phyloP scores from a whole-genome alignment of 2,329 filamentous ascomycete genomes.

The Dactylella cylindrospora region DNA sequence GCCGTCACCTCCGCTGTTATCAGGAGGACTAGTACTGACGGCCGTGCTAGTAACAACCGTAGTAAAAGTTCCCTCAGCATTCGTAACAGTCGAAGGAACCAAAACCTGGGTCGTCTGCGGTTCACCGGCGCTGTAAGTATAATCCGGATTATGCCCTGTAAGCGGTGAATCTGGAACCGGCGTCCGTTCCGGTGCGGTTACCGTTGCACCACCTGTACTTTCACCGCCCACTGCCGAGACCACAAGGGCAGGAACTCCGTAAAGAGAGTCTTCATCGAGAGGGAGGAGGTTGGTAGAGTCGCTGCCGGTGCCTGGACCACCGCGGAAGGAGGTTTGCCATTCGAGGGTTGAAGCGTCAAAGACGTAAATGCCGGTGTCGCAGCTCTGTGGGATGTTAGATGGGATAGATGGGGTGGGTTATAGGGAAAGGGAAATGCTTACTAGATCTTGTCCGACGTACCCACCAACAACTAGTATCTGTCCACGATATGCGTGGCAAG shows the following conservation, averaged over 20 bases:
- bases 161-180: conserved; percentile 68
- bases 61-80: conserved; percentile 53
- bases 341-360: conserved; percentile 71
- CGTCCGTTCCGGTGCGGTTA: conserved; percentile 63
- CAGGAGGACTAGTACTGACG: conserved; percentile 39
- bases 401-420: conserved; percentile 49
- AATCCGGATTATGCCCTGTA: conserved; percentile 68
- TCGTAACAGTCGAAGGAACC: conserved; percentile 51
- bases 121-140: conserved; percentile 55
- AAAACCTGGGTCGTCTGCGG: not conserved
- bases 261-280: conserved; percentile 64
- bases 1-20: conserved; percentile 43
- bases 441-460: conserved; percentile 60
- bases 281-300: conserved; percentile 59
- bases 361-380: conserved; percentile 71
- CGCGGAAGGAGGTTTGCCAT: conserved; percentile 72
- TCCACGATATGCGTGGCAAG: conserved; percentile 74
- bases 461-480: conserved; percentile 81
- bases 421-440: conserved; percentile 14
- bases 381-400: conserved; percentile 53
- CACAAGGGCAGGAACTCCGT: conserved; percentile 68
- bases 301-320: conserved; percentile 61
- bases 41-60: conserved; percentile 54
- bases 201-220: conserved; percentile 67
- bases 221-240: conserved; percentile 68